A percentile compares a stretch with the other conserved stretches of the same genome.
These are phyloP conservation scores for Opeltia flavorubescens DNA, from an alignment of 495 filamentous ascomycete genomes.

Conservation along the genomic window DNA sequence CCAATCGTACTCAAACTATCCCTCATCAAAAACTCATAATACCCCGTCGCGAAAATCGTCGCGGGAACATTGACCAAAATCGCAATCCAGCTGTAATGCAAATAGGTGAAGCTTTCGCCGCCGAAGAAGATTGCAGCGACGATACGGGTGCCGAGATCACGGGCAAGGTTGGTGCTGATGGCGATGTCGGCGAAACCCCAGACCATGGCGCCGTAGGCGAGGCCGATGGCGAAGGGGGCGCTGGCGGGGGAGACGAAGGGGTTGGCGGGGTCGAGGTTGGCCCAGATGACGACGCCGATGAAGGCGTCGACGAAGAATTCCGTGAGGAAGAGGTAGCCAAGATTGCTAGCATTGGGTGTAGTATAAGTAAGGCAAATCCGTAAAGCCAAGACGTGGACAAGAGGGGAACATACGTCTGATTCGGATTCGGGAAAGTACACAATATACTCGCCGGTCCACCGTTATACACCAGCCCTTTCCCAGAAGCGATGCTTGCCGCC, in stretches of 20 bases:
- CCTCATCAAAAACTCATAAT: constrained; percentile 37
- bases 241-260: constrained; percentile 31
- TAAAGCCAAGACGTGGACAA: neutral
- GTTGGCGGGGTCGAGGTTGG: constrained; percentile 38
- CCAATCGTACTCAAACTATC: constrained; percentile 34
- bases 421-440: constrained; percentile 28
- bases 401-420: constrained; percentile 20
- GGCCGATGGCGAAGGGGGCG: constrained; percentile 35
- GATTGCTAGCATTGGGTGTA: constrained; percentile 8
- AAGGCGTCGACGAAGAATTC: constrained; percentile 41
- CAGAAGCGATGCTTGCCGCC: constrained; percentile 16
- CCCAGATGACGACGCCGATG: constrained; percentile 40
- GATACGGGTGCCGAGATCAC: constrained; percentile 38
- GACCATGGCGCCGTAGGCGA: constrained; percentile 35
- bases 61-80: constrained; percentile 39
- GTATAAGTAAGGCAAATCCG: neutral
- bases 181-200: constrained; percentile 34
- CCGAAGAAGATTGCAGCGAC: constrained; percentile 42
- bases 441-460: constrained; percentile 34
- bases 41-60: constrained; percentile 34
- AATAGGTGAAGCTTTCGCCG: constrained; percentile 30
- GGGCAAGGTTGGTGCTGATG: constrained; percentile 37
- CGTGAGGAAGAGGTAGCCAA: constrained; percentile 36
- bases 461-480: constrained; percentile 25
- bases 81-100: constrained; percentile 32